Percentiles rank a stretch among this genome's conserved stretches.
Evolutionary conservation across 164 flowering plant species (phyloP).

Genomic region (Vitis cinerea): DNA sequence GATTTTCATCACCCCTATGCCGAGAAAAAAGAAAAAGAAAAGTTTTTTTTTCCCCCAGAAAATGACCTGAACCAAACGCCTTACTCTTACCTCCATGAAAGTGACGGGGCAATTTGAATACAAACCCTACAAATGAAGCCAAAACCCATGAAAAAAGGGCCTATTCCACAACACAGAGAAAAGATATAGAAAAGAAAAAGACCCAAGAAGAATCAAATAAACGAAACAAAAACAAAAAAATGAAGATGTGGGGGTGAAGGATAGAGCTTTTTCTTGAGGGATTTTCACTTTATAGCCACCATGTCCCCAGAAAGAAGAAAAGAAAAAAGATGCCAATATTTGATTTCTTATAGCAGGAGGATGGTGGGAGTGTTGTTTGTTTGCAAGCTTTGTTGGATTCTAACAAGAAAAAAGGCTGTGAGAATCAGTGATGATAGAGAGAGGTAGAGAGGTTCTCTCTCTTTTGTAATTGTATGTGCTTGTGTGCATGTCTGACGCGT

Average conservation of each 20-base stretch:
- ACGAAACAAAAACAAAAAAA: conserved; percentile 1
- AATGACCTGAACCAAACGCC: conserved; percentile 31
- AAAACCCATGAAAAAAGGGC: conserved; percentile 11
- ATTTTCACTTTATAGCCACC: neutral
- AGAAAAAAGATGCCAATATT: conserved; percentile 9
- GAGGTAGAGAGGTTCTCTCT: neutral
- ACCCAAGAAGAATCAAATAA: conserved; percentile 4
- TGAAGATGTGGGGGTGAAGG: neutral
- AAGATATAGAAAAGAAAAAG: neutral
- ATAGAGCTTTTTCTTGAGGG: no score
- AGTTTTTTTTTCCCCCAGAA: conserved; percentile 3
- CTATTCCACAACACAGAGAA: conserved; percentile 1
- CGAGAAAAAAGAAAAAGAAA: no score
- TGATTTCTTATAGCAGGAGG: neutral
- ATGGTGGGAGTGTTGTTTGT: conserved; percentile 8
- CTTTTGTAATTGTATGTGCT: neutral
- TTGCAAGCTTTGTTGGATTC: conserved; percentile 8
- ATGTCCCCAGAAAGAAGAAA: neutral
- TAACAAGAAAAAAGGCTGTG: neutral
- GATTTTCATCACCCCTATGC: no score
- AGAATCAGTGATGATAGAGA: neutral
- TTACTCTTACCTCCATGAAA: conserved; percentile 13
- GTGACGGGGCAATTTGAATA: conserved; percentile 15
- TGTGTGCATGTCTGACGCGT: conserved; percentile 7
- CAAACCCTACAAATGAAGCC: conserved; percentile 12